Base-by-base conservation (phyloP, 2,329 filamentous ascomycete genomes). In the Chlorencoelia australis region DNA sequence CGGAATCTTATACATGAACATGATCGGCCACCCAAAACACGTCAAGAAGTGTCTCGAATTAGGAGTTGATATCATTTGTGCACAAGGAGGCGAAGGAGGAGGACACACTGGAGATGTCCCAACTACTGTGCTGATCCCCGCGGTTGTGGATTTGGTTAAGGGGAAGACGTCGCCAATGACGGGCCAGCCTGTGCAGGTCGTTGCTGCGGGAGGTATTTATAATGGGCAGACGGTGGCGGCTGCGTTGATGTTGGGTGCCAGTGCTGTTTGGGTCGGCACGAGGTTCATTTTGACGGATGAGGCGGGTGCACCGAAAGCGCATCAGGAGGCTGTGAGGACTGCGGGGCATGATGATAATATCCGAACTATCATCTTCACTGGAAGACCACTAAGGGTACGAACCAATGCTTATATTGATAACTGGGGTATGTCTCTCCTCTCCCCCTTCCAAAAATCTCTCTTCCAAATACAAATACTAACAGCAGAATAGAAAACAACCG, bases 1-100 rank as follows among this genome's bases (percentile, higher is more conserved):
- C 55, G 88, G 88, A 50, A 75, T 98, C 51, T 73, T 94, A 50
- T 94, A 93, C 73, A 96, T 96, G 91, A 98, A 98, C 79, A 98
- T 98, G 91, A 88, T 98, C 60, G 91, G 91, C 50, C 91, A 98
- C 73, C 89, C 91, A 58, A 98, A 98, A 79, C 91, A 98, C 68
- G 89, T 94, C 46, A 75, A 86, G 66, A 98, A 96, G 73, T 93
- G 86, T 64, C 73, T 98, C 45, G 86, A 89, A 33, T 74, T 88
- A 41, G 91, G 88, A 48, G 85, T 79, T 52, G 91, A 98, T 64
- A 82, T 98, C 55, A 96, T 98, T 68, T 96, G 89, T 69, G 91
- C 91, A 35, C 91, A 98, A 68, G 91, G 91, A 59, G 89, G 91
- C 53, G 91, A 98, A 68, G 91, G 91, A 47, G 91, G 91, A 60